Evolutionary conservation across 768 basidiomycete species (phyloP).

Genomic region (Boletus sp.): DNA sequence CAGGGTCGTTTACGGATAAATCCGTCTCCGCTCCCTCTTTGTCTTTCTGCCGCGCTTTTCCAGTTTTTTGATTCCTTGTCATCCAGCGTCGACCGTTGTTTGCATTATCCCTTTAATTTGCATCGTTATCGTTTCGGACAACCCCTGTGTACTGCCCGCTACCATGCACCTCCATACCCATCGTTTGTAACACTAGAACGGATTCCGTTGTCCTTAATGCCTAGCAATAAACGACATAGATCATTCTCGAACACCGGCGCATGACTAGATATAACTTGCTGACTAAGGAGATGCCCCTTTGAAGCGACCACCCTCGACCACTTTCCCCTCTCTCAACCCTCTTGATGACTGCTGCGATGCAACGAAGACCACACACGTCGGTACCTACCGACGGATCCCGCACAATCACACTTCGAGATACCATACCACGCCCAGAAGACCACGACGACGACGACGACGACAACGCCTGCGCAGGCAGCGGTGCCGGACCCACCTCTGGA

Average conservation of each 20-base stretch:
- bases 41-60: constrained; percentile 5
- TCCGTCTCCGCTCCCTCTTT: background rate
- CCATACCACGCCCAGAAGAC: constrained; percentile 32
- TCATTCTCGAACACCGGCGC: background rate
- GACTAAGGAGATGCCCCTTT: constrained; percentile 15
- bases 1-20: constrained; percentile 45
- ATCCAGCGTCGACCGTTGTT: constrained; percentile 31
- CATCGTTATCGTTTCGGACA: constrained; percentile 27
- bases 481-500: constrained; percentile 16
- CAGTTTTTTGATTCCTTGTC: background rate
- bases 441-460: too few species aligned
- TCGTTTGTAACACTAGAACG: constrained; percentile 24
- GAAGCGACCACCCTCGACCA: background rate
- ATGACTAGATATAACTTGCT: background rate
- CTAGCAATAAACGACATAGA: constrained; percentile 12
- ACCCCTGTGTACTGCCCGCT: constrained; percentile 19
- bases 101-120: constrained; percentile 16
- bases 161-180: constrained; percentile 24
- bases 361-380: constrained; percentile 35
- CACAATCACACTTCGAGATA: constrained; percentile 45
- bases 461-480: constrained; percentile 5
- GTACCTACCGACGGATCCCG: constrained; percentile 52
- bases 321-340: too few species aligned
- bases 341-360: constrained; percentile 23
- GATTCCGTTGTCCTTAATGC: constrained; percentile 19